phyloP scores from a whole-genome alignment of 495 filamentous ascomycete species.

The Aspergillus biplanus region DNA sequence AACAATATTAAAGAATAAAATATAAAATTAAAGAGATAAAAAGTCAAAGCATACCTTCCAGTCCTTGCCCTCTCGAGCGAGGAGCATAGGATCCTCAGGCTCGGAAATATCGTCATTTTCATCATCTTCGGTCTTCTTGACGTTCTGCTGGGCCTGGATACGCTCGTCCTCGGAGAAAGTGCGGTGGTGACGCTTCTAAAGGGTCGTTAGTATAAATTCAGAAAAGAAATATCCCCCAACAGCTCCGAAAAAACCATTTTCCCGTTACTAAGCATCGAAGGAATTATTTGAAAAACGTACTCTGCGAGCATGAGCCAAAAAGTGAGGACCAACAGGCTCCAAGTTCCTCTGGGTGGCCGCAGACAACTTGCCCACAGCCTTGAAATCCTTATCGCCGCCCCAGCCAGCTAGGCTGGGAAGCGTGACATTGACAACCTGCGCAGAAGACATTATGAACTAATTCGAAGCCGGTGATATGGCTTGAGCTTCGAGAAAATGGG shows the following conservation, averaged over 20 bases:
- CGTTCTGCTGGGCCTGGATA: constrained; percentile 90
- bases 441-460: constrained; percentile 48
- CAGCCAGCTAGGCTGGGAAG: constrained; percentile 84
- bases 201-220: constrained; percentile 28
- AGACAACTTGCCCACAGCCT: constrained; percentile 70
- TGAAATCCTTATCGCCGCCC: constrained; percentile 90
- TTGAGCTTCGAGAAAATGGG: constrained; percentile 14
- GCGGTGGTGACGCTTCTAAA: constrained; percentile 84
- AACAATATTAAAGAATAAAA: not conserved
- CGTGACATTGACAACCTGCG: constrained; percentile 54
- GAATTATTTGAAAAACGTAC: constrained; percentile 49
- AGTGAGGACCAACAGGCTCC: constrained; percentile 95
- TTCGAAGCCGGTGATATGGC: constrained; percentile 15
- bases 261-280: not conserved
- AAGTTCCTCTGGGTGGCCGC: constrained; percentile 77
- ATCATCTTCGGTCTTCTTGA: constrained; percentile 94
- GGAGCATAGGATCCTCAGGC: constrained; percentile 86
- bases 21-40: not conserved
- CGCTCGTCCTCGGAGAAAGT: constrained; percentile 99
- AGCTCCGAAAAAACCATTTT: not conserved
- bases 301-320: constrained; percentile 94
- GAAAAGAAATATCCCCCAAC: not conserved
- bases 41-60: constrained; percentile 76
- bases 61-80: constrained; percentile 93
- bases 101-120: constrained; percentile 90